These are phyloP conservation scores for Toxicodendron radicans DNA, from an alignment of 345 rosid genomes.

Conservation along the genomic window DNA sequence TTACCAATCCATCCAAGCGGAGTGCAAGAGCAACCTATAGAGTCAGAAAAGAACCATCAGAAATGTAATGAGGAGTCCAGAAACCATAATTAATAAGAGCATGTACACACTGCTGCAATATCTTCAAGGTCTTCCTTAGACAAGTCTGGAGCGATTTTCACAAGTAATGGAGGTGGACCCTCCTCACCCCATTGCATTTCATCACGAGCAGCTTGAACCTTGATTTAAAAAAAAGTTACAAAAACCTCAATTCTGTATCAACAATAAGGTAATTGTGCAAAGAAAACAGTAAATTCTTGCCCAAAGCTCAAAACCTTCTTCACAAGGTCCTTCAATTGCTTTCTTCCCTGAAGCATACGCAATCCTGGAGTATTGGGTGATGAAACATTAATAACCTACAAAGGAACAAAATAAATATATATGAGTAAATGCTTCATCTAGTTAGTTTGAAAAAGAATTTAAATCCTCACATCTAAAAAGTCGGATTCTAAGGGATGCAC, in stretches of 20 bases:
- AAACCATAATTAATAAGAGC: slow-evolving; percentile 10
- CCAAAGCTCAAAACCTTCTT: slow-evolving; percentile 58
- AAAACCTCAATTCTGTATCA: slow-evolving; percentile 14
- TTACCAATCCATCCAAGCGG: slow-evolving; percentile 92
- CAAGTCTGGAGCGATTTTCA: slow-evolving; percentile 96
- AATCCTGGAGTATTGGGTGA: slow-evolving; percentile 96
- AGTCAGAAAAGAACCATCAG: slow-evolving; percentile 35
- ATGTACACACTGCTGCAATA: slow-evolving; percentile 79
- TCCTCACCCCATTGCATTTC: slow-evolving; percentile 99
- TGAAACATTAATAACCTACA: slow-evolving; percentile 93
- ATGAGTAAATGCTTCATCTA: not conserved
- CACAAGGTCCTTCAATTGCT: slow-evolving; percentile 90
- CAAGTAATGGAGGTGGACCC: slow-evolving; percentile 96
- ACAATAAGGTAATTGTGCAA: slow-evolving; percentile 7
- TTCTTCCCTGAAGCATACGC: slow-evolving; percentile 96
- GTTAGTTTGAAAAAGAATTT: not conserved
- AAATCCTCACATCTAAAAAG: not conserved
- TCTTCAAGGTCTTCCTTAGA: slow-evolving; percentile 95
- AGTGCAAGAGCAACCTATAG: slow-evolving; percentile 94
- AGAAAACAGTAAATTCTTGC: not conserved
- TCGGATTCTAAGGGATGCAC: not conserved
- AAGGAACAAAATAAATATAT: not conserved
- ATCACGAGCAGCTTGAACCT: slow-evolving; percentile 99
- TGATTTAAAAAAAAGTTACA: slow-evolving; percentile 16
- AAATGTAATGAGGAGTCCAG: slow-evolving; percentile 7